Evolutionary conservation across 768 basidiomycete species (phyloP), one percentile per base, ranked within the genome.

Genomic region (Termitomyces eurrhizus): DNA sequence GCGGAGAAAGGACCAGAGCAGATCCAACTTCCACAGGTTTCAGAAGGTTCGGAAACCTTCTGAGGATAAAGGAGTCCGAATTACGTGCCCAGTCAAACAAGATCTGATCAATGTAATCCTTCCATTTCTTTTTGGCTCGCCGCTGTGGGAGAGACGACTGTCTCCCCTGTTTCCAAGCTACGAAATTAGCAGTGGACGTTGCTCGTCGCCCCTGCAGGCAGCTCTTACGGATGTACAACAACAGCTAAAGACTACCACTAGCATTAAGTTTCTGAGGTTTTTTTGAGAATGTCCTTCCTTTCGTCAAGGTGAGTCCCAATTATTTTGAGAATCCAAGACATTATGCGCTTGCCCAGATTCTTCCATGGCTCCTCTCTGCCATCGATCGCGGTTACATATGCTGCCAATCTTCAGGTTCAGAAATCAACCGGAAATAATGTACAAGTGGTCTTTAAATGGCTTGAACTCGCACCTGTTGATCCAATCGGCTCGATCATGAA

Each of bases 401-500:
- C 3, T 24, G 18, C n/a, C 37, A 42, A 51, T 18, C 18, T 37
- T 18, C 36, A 33, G 18, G 4, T 6, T n/a, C n/a, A 18, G 18
- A 29, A 26, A 26, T 1, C 48, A 21, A 39, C 29, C 13, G 4
- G 8, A 2, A 24, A 3, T 7, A 14, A 29, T 2, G 8, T 29
- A 16, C 56, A 35, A 7, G n/a, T 7, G 42, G 32, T 11, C 33
- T 51, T 11, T 35, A 7, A 5, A 21, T n/a, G 32, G 49, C 42
- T 63, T 39, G 18, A 62, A 26, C 18, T 69, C 66, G 59, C 69
- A 62, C 60, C 65, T 8, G 3, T 75, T 56, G 72, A 78, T 56
- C n/a, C 74, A 8, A 4, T 70, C 24, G 74, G 77, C 11, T 61
- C 68, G 18, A 14, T 68, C 35, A 8, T 73, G 13, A 68, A 70